Evolutionary conservation across 257 asterid species (phyloP), one percentile per base, ranked within the genome.

Genomic region (Solanum virginianum): DNA sequence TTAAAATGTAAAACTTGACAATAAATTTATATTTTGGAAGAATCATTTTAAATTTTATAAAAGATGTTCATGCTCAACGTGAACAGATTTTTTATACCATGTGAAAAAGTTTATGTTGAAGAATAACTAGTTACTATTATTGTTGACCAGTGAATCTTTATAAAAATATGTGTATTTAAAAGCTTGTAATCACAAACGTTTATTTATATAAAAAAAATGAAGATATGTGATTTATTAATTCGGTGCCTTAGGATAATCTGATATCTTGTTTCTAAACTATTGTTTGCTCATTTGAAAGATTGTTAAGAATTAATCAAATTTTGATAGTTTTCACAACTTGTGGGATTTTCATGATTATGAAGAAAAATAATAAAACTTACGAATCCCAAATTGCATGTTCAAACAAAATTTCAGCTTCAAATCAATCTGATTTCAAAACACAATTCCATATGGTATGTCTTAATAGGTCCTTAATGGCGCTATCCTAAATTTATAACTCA

Each of bases 41-140:
- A 36, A 2, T 20, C 1, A 3, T 56, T 59, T 20, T 8, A 3
- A n/a, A 59, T n/a, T 0, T 20, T 59, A 20, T 20, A 9, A 24
- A n/a, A 59, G 17, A n/a, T 13, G 8, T 22, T 56, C 20, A 8
- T 1, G 63, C 20, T 56, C 12, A 2, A 11, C 24, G 0, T 18
- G 63, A 56, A 59, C 8, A 59, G 10, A 18, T 18, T 59, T 14
- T n/a, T 59, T 4, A 3, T 59, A 4, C 8, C 66, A n/a, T 4
- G 32, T 59, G 66, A n/a, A 59, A 59, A 59, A 7, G n/a, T 32
- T 59, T 59, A 59, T 59, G n/a, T 9, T 59, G n/a, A n/a, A 59
- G 15, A 59, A 59, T 59, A 59, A 10, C 32, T 59, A 10, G 32
- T n/a, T n/a, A 59, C 66, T 10, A 59, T 1, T n/a, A 4, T 59